Evolutionary conservation across 2,329 filamentous ascomycete species (phyloP), one percentile per base, ranked within the genome.

Genomic region (Didymella glomerata): DNA sequence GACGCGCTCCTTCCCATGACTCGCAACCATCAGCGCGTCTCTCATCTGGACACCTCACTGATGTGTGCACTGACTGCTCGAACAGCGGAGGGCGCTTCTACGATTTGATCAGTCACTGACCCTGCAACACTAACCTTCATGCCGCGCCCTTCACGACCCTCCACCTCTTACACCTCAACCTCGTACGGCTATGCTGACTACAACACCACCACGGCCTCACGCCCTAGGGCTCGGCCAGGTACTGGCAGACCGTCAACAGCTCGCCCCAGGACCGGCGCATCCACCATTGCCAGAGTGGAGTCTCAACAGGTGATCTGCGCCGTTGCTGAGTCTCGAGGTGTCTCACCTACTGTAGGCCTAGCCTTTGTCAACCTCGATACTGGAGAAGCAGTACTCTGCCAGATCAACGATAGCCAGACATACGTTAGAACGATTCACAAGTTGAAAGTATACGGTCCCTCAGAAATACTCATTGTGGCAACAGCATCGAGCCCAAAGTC

Each of bases 341-440:
- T 97, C 4, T 89, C 91, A 22, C 92, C 93, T 0, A 90, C 88
- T 0, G 89, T 98, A 2, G 93, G 94, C 0, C 82, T 97, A 40
- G 91, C 92, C 2, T 93, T 97, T 71, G 83, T 97, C 71, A 96
- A 98, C 70, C 82, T 96, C 3, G 89, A 91, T 41, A 93, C 91
- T 2, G 91, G 90, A 38, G 92, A 97, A 77, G 91, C 88, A 16
- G 87, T 93, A 27, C 83, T 98, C 38, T 96, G 92, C 71, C 92
- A 97, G 71, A 94, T 98, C 64, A 93, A 90, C 71, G 94, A 98
- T 76, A 96, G 89, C 56, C 93, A 97, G 74, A 96, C 93, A 32
- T 98, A 96, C 73, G 88, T 93, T 57, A 89, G 89, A 71, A 96
- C 93, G 0, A 82, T 96, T 28, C 91, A 96, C 76, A 97, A 97